A percentile compares a stretch with the other conserved stretches of the same genome.
Evolutionary conservation across 495 filamentous ascomycete species (phyloP).

Genomic region (Hypoxylon fuscum): DNA sequence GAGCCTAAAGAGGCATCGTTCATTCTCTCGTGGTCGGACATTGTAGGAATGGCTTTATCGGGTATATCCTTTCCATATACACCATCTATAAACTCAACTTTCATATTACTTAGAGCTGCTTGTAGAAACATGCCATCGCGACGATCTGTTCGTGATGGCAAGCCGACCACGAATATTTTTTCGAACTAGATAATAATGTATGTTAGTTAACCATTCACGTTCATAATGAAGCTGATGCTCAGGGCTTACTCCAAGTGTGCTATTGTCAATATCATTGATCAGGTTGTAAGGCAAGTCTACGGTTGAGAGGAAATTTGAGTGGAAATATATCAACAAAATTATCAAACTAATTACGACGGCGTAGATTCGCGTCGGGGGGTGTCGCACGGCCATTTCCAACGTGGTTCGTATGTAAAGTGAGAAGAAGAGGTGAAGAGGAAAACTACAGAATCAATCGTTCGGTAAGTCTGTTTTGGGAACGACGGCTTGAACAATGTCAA

Average conservation of each 20-base stretch:
- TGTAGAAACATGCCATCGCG: slow-evolving; percentile 60
- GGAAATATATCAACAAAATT: slow-evolving; percentile 22
- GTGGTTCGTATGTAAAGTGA: background rate
- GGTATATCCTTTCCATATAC: slow-evolving; percentile 47
- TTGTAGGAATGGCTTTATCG: slow-evolving; percentile 49
- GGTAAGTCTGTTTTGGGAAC: too few relatives aligned
- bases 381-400: background rate
- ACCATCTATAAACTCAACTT: slow-evolving; percentile 60
- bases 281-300: background rate
- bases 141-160: slow-evolving; percentile 60
- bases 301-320: background rate
- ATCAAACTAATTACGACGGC: background rate
- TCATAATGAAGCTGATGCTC: background rate
- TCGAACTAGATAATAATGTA: slow-evolving; percentile 1
- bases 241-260: background rate
- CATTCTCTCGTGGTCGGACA: slow-evolving; percentile 6
- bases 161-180: slow-evolving; percentile 20
- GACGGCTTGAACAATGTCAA: too few relatives aligned
- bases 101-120: slow-evolving; percentile 55
- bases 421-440: background rate
- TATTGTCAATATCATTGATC: background rate
- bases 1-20: slow-evolving; percentile 29
- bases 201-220: background rate
- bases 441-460: too few relatives aligned
- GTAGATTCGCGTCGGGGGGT: background rate